Evolutionary conservation across 1,284 basidiomycete species (phyloP), one percentile per base, ranked within the genome.

Genomic region (Somion occarium): DNA sequence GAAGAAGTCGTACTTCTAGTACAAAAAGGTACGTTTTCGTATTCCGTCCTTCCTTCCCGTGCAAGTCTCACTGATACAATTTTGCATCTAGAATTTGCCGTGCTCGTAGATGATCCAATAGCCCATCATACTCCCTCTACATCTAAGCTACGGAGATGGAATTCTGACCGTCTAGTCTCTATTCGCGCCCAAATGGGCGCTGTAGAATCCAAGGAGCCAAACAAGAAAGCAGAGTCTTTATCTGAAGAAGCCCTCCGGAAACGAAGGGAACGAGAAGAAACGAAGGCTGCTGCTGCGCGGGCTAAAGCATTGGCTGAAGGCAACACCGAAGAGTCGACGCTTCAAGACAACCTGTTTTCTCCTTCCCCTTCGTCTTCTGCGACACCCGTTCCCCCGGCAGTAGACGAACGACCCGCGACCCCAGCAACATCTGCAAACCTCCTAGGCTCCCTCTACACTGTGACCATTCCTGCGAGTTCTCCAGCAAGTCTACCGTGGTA

Each of bases 1-100:
- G 97, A 99, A 66, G 97, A 99, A 66, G 92, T 90, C 2, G 90
- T 91, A 2, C 75, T 93, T 23, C 80, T 99, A 2, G 79, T 98
- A 2, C 78, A 88, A 53, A 85, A 88, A 58, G 82, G 93, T 91
- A 51, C 52, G 73, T 64, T 15, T 34, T 7, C 30, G 15, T 22
- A 18, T 39, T n/a, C 42, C 22, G 22, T 44, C 27, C 24, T 48
- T 23, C 49, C 50, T 42, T 22, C 13, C n/a, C 30, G 15, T 7
- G 30, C 7, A 34, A 34, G 15, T 34, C 7, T 34, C 30, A 34
- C 15, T 34, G 30, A 34, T 34, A n/a, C n/a, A n/a, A 15, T 34
- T 15, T 15, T 26, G 22, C n/a, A 11, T 39, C 11, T 63, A 94
- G 93, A 81, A 23, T 69, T 86, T 3, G 93, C 90, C 1, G 75